Conservation (phyloP, 306 rosid genomes). For the Cicer chorassanicum region DNA sequence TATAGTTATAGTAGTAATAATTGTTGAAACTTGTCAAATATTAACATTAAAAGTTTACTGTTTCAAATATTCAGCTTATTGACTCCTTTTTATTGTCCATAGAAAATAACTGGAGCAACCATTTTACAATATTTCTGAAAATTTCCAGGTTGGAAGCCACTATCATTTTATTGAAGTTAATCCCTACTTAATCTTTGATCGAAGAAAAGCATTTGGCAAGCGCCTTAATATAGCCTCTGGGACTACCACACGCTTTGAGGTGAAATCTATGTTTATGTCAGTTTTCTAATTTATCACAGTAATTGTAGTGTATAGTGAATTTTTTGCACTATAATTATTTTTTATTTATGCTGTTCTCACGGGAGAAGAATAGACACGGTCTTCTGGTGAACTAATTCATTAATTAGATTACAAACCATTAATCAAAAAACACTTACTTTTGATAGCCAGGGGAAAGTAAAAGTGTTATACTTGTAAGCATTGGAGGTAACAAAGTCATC, state of each 20-base stretch:
- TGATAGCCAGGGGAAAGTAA: slow-evolving; percentile 85
- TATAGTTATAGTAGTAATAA: background rate
- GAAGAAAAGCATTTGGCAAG: slow-evolving; percentile 81
- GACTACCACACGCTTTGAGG: slow-evolving; percentile 91
- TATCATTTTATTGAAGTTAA: slow-evolving; percentile 91
- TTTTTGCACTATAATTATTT: slow-evolving; percentile 6
- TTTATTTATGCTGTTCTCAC: slow-evolving; percentile 16
- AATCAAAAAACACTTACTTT: slow-evolving; percentile 43
- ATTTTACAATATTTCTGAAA: slow-evolving; percentile 36
- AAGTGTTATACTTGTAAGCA: slow-evolving; percentile 74
- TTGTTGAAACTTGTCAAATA: slow-evolving; percentile 32
- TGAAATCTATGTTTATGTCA: slow-evolving; percentile 41
- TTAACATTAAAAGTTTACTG: slow-evolving; percentile 2
- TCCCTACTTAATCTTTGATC: slow-evolving; percentile 78
- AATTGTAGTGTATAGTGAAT: slow-evolving; percentile 9
- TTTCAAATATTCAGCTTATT: slow-evolving; percentile 32
- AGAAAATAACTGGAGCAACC: slow-evolving; percentile 25
- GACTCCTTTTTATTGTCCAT: background rate
- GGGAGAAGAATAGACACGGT: slow-evolving; percentile 10
- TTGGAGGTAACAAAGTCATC: slow-evolving; percentile 79
- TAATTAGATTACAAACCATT: slow-evolving; percentile 36
- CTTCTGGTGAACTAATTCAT: slow-evolving; percentile 19
- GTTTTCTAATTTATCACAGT: slow-evolving; percentile 20
- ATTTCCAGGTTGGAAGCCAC: slow-evolving; percentile 94
- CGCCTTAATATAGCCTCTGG: slow-evolving; percentile 91